Evolutionary conservation across 768 basidiomycete species (phyloP).

Genomic region (Gymnopilus junonius): DNA sequence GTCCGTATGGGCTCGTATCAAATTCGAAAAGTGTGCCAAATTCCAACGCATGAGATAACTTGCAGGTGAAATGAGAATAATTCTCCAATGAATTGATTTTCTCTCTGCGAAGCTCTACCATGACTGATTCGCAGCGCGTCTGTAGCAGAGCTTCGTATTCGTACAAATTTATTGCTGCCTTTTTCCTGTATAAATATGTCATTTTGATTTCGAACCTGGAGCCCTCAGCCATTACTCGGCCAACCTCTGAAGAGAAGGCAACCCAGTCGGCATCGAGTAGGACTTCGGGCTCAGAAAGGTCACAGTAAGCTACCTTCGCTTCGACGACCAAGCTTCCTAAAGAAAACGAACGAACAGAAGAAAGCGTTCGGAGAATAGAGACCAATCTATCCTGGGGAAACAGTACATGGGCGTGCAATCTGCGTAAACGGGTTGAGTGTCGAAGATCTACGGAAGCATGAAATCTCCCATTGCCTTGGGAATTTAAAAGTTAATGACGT

Average conservation of each 20-base stretch:
- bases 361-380: background rate
- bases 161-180: background rate
- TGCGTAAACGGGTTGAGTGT: background rate
- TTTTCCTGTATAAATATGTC: background rate
- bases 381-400: background rate
- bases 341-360: background rate
- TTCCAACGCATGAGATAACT: background rate
- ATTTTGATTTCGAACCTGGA: background rate
- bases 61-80: background rate
- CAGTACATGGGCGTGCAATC: background rate
- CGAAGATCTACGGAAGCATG: background rate
- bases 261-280: background rate
- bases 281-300: background rate
- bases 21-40: background rate
- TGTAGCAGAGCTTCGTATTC: background rate
- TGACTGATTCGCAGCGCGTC: background rate
- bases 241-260: background rate
- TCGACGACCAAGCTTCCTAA: background rate
- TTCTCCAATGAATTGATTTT: background rate
- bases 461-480: background rate
- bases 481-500: background rate
- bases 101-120: background rate
- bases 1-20: too few relatives aligned
- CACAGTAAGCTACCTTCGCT: background rate
- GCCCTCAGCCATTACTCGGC: background rate